Evolutionary conservation across 1,284 basidiomycete genomes (phyloP).

Genomic region (Heterobasidion occidentale): DNA sequence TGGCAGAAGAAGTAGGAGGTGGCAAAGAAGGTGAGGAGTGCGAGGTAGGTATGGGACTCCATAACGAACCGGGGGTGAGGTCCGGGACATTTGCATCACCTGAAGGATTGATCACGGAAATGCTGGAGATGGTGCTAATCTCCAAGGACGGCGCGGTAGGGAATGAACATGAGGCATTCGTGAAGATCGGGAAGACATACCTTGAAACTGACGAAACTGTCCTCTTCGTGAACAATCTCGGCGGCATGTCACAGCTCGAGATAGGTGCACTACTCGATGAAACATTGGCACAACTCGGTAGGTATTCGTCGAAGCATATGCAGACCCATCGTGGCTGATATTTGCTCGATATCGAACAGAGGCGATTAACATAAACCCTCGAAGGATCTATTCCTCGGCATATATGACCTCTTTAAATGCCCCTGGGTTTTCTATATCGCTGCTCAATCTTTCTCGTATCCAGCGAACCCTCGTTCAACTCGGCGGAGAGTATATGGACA

Average conservation of each 20-base stretch:
- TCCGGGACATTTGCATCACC: conserved; percentile 24
- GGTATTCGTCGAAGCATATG: conserved; percentile 6
- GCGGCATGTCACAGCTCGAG: conserved; percentile 46
- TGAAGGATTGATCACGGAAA: conserved; percentile 26
- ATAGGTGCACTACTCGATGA: conserved; percentile 42
- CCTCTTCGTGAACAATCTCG: conserved; percentile 48
- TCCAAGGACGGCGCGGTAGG: conserved; percentile 2
- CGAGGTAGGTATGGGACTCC: conserved; percentile 48
- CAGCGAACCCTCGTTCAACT: not conserved
- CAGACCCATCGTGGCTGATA: not conserved
- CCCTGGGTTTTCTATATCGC: conserved; percentile 35
- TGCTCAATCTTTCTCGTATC: conserved; percentile 23
- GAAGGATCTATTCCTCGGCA: conserved; percentile 21
- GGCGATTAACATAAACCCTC: conserved; percentile 3
- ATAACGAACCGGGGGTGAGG: conserved; percentile 49
- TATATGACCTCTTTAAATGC: conserved; percentile 40
- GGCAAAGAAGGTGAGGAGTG: conserved; percentile 22
- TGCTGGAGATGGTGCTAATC: conserved; percentile 26
- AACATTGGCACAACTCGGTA: conserved; percentile 32
- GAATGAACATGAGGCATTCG: conserved; percentile 10
- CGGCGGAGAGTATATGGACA: conserved; percentile 10
- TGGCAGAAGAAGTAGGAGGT: conserved; percentile 15
- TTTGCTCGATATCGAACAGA: not conserved
- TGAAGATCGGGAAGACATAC: conserved; percentile 2
- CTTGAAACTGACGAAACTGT: conserved; percentile 26